Base-by-base conservation (phyloP, 163 green algal species). In the Prototheca cutis region DNA sequence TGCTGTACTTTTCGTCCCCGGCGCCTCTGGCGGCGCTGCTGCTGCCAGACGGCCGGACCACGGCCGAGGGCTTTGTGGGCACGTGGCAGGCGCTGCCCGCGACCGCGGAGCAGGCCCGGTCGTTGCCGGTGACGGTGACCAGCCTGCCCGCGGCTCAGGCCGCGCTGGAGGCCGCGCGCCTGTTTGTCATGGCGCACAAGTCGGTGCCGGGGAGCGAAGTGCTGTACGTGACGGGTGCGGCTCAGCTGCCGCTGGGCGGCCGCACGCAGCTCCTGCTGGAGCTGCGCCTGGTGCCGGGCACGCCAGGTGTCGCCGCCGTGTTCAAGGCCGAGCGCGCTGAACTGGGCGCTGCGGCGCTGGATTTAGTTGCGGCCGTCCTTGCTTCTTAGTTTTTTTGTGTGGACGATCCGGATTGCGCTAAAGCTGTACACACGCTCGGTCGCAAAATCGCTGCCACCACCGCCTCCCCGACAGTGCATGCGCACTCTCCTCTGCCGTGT, bases 181-280 rank as follows among this genome's bases (percentile, higher is more conserved):
- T 91, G 13, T 87, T 85, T 59, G 81, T 91, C 48, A 67, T 93
- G 49, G 83, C 85, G 21, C 80, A 89, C 65, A 68, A 84, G 25
- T 69, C 73, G 58, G 79, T 79, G 39, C 40, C 64, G 52, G 48
- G 5, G 23, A 40, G 84, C 63, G 70, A 85, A 45, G 80, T 79
- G 18, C 59, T 90, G 55, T 87, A 90, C 70, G 45, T 74, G 39
- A 80, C 78, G 3, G 77, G 65, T 32, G 62, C 59, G 17, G 67
- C 61, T 28, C 56, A 30, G 2, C 61, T 65, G 36, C 25, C 70
- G 0, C 17, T 54, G 19, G 53, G 30, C 23, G 19, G 17, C 23
- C 25, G 21, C 15, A 54, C 72, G 23, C 76, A 81, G 25, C 28
- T 88, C 42, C 67, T 91, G 61, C 60, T 90, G 53, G 84, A 91